These are phyloP conservation scores for Sarocladium kiliense DNA, from an alignment of 2,329 filamentous ascomycete genomes.

Conservation along the genomic window DNA sequence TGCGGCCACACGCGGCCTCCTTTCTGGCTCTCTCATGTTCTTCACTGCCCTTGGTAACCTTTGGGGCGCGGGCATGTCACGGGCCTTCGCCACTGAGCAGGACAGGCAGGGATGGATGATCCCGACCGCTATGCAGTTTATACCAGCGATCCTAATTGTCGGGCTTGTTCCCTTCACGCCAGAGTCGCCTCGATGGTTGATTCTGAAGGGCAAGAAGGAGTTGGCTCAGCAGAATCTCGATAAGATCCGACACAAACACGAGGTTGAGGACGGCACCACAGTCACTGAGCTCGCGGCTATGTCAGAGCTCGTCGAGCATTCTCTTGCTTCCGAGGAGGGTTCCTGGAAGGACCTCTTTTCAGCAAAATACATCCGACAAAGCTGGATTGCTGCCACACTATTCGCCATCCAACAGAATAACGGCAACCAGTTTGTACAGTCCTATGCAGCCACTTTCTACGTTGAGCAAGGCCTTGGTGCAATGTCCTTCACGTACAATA, in stretches of 20 bases:
- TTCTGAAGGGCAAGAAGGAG: conserved; percentile 4
- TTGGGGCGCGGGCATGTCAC: conserved; percentile 8
- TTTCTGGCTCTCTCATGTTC: conserved; percentile 8
- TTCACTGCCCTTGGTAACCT: conserved; percentile 7
- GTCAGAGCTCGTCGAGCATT: background rate
- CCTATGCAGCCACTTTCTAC: conserved; percentile 9
- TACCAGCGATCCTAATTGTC: conserved; percentile 3
- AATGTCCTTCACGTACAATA: conserved; percentile 10
- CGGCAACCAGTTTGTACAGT: conserved; percentile 9
- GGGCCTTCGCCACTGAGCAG: background rate
- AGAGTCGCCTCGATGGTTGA: conserved; percentile 8
- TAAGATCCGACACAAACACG: conserved; percentile 2
- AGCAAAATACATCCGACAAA: conserved; percentile 3
- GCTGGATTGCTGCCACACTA: conserved; percentile 1
- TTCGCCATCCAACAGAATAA: conserved; percentile 10
- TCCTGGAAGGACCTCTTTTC: conserved; percentile 7
- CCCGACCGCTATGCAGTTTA: conserved; percentile 2
- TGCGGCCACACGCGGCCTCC: conserved; percentile 1
- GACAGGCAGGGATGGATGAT: conserved; percentile 1
- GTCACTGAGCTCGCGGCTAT: background rate
- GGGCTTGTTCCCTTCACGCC: background rate
- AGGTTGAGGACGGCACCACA: conserved; percentile 3
- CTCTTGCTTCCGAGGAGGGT: background rate
- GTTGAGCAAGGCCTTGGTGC: conserved; percentile 8
- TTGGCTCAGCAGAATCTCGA: background rate